Conservation (phyloP, 106 monocot genomes). For the Dendrobium huoshanense region DNA sequence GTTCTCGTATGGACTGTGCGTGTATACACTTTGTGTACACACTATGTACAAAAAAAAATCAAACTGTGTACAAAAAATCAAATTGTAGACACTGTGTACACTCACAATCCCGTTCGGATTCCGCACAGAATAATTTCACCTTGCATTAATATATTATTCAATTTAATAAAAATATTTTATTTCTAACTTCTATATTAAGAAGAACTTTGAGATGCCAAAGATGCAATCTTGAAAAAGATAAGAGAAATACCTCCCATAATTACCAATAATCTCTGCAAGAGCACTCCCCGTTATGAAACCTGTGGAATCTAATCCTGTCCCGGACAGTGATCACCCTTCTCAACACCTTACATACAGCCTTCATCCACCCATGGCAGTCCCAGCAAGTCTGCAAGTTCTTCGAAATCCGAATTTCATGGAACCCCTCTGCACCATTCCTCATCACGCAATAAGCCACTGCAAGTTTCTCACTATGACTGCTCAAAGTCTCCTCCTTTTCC, state of each 20-base stretch:
- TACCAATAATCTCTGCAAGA: conserved; percentile 72
- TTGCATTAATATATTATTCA: too few species aligned
- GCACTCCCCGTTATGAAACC: conserved; percentile 51
- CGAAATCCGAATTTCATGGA: conserved; percentile 48
- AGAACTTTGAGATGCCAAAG: too few species aligned
- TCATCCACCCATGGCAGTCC: conserved; percentile 77
- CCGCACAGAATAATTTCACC: too few species aligned
- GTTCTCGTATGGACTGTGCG: too few species aligned
- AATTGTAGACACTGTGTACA: too few species aligned
- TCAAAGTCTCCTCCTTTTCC: conserved; percentile 58
- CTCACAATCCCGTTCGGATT: too few species aligned
- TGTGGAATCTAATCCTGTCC: conserved; percentile 59
- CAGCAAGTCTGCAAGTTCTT: conserved; percentile 58
- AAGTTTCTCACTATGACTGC: conserved; percentile 62
- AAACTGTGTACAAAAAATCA: too few species aligned
- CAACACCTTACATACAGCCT: conserved; percentile 42
- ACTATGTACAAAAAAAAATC: too few species aligned
- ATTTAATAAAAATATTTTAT: too few species aligned
- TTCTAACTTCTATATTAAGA: too few species aligned
- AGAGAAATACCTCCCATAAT: neutral
- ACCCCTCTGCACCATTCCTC: conserved; percentile 9
- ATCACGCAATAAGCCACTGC: conserved; percentile 51
- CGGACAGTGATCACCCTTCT: conserved; percentile 38
- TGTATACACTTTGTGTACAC: too few species aligned
- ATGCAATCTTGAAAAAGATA: neutral